Evolutionary conservation across 345 rosid genomes (phyloP), one percentile per base, ranked within the genome.

Genomic region (Hypericum androsaemum): DNA sequence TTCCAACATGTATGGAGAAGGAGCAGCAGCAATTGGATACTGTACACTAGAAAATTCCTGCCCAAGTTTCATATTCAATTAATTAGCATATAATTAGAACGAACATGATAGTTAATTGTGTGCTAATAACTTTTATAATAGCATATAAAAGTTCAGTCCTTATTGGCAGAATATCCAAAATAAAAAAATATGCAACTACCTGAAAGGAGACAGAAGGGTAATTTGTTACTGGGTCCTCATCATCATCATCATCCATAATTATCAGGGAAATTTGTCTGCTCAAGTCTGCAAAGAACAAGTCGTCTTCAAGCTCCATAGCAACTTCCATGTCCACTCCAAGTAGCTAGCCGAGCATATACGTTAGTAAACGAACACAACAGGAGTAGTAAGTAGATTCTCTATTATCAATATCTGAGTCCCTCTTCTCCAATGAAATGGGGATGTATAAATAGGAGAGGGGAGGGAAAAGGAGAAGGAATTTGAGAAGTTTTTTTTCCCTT

Each of bases 261-360:
- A 90, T 87, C 56, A 90, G 92, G 64, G 96, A 84, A 64, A 90
- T 84, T 63, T 71, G 95, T 78, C 68, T 84, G 84, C 89, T 87
- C 37, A 90, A 71, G 74, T 90, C 96, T 57, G 96, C 96, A 63
- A 84, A 90, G 64, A 73, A 76, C 70, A 80, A 48, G 65, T 87
- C 98, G 76, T 90, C 98, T 71, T 90, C 98, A 37, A 82, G 64
- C 60, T 86, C 97, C 76, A 78, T 65, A 46, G 82, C 67, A 43
- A 67, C 68, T 63, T 72, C 77, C 78, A 71, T 69, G 36, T 37
- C 28, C 43, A 50, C n/a, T n/a, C n/a, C n/a, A n/a, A n/a, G n/a
- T n/a, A n/a, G n/a, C n/a, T n/a, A n/a, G n/a, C n/a, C n/a, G n/a
- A n/a, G n/a, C n/a, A n/a, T n/a, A n/a, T n/a, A n/a, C n/a, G n/a